Conservation (phyloP, 2,329 filamentous ascomycete species). For the Aspergillus texensis region DNA sequence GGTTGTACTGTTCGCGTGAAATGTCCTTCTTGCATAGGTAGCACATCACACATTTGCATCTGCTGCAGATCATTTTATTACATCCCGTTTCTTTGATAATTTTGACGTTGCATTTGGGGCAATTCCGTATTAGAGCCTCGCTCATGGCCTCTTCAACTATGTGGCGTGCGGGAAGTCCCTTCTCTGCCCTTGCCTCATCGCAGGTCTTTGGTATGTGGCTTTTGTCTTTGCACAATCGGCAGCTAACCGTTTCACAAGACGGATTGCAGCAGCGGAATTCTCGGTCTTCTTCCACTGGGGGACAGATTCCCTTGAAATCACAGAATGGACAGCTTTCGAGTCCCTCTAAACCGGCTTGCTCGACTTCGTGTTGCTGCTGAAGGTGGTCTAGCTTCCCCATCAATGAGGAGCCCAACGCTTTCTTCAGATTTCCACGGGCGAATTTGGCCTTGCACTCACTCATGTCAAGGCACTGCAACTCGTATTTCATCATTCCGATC, state of each 20-base stretch:
- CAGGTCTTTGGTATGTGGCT: slow-evolving; percentile 76
- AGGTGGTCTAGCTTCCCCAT: slow-evolving; percentile 67
- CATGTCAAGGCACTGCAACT: slow-evolving; percentile 70
- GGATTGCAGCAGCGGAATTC: slow-evolving; percentile 73
- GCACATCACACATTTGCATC: slow-evolving; percentile 59
- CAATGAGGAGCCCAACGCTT: slow-evolving; percentile 62
- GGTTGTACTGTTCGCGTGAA: slow-evolving; percentile 63
- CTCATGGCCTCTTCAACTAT: slow-evolving; percentile 84
- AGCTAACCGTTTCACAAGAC: slow-evolving; percentile 66
- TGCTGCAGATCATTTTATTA: slow-evolving; percentile 78
- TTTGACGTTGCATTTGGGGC: slow-evolving; percentile 65
- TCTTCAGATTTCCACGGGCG: slow-evolving; percentile 54
- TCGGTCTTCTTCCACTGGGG: slow-evolving; percentile 66
- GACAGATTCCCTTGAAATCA: slow-evolving; percentile 74
- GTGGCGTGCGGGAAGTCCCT: slow-evolving; percentile 63
- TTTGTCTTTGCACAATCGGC: slow-evolving; percentile 67
- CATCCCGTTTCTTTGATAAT: slow-evolving; percentile 81
- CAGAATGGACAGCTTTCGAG: slow-evolving; percentile 81
- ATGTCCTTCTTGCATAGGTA: slow-evolving; percentile 65
- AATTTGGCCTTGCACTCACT: slow-evolving; percentile 68
- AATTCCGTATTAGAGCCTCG: slow-evolving; percentile 72
- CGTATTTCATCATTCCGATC: slow-evolving; percentile 70
- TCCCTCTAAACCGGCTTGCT: slow-evolving; percentile 70
- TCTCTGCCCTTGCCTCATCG: slow-evolving; percentile 64
- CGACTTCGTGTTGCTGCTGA: slow-evolving; percentile 70